A percentile compares a stretch with the other conserved stretches of the same genome.
Evolutionary conservation across 768 basidiomycete species (phyloP).

Genomic region (Hirschioporus abietinus): DNA sequence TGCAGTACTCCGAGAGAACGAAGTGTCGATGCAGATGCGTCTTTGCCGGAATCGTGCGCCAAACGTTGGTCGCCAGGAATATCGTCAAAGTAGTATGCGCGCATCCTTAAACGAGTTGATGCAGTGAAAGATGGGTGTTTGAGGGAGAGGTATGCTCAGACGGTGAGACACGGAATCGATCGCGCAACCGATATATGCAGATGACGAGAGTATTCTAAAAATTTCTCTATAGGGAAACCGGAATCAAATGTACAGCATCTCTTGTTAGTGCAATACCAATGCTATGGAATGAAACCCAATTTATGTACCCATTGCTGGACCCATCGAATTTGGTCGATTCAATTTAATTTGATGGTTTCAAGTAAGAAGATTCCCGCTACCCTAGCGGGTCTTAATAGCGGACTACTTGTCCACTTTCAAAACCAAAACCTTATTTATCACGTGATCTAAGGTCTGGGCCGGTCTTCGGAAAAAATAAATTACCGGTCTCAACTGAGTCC

Average conservation of each 20-base stretch:
- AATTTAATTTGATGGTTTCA: too few relatives aligned
- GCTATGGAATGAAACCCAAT: background rate
- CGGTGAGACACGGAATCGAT: background rate
- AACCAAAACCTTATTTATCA: too few relatives aligned
- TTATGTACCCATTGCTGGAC: too few relatives aligned
- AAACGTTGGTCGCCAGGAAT: conserved; percentile 78
- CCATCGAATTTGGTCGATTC: too few relatives aligned
- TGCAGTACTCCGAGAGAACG: conserved; percentile 55
- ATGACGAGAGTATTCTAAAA: background rate
- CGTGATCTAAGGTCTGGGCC: too few relatives aligned
- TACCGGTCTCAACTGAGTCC: too few relatives aligned
- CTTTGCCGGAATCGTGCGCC: conserved; percentile 64
- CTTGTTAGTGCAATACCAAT: background rate
- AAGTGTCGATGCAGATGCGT: conserved; percentile 31
- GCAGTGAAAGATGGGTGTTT: background rate
- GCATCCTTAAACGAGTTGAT: conserved; percentile 38
- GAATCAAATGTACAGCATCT: background rate
- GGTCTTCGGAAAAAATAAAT: too few relatives aligned
- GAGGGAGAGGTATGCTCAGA: background rate
- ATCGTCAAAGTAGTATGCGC: conserved; percentile 71
- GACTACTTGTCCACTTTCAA: too few relatives aligned
- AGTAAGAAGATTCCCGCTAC: too few relatives aligned
- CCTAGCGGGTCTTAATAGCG: too few relatives aligned
- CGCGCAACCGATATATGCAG: background rate
- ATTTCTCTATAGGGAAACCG: background rate